Conservation (phyloP, 768 basidiomycete genomes). For the Rhizopogon sp. region DNA sequence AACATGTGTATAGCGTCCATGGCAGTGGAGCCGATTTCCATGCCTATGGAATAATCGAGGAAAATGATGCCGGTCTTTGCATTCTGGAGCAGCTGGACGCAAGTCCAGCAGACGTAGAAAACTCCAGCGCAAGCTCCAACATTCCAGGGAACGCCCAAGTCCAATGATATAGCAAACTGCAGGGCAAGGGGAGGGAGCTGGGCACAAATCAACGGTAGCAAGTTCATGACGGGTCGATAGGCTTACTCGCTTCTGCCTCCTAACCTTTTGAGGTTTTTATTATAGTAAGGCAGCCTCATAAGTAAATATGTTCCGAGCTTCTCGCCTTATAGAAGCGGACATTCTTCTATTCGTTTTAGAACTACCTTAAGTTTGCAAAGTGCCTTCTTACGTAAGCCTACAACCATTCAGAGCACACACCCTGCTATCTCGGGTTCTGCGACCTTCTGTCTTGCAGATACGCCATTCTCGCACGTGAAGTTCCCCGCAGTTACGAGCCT, state of each 20-base stretch:
- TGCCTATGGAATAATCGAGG: slow-evolving; percentile 3
- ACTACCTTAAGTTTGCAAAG: too few relatives aligned
- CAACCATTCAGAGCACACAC: too few relatives aligned
- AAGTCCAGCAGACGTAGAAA: neutral
- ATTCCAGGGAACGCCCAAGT: neutral
- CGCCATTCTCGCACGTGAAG: too few relatives aligned
- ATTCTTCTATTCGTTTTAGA: too few relatives aligned
- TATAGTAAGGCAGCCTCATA: neutral
- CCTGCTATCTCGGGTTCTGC: too few relatives aligned
- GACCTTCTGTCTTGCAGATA: too few relatives aligned
- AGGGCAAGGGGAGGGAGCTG: neutral
- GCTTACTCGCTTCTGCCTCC: too few relatives aligned
- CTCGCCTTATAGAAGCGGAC: too few relatives aligned
- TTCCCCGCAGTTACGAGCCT: too few relatives aligned
- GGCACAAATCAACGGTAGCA: neutral
- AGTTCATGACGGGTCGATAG: neutral
- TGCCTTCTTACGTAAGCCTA: too few relatives aligned
- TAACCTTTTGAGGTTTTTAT: neutral
- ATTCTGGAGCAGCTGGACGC: neutral
- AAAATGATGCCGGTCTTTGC: neutral
- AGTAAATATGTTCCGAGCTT: too few relatives aligned
- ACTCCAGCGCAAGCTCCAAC: neutral
- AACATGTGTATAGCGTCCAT: slow-evolving; percentile 24
- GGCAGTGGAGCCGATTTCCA: slow-evolving; percentile 14
- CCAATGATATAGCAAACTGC: neutral